Conservation (phyloP, 345 rosid genomes). For the Populus tremula region DNA sequence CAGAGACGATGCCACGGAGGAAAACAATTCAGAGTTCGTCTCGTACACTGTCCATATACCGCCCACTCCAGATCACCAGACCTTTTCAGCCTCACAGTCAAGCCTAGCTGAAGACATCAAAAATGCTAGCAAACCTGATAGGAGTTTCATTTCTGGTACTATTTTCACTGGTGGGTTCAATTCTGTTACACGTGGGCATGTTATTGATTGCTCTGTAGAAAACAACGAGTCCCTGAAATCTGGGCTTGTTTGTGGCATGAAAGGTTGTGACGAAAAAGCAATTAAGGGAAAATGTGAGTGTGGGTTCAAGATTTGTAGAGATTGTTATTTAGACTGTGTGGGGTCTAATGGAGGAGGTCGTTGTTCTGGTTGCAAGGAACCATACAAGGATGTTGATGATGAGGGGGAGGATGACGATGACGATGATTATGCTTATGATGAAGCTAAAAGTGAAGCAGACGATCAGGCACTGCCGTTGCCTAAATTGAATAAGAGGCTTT, state of each 20-base stretch:
- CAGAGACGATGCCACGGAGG: constrained; percentile 43
- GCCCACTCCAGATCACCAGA: constrained; percentile 72
- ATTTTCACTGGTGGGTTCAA: constrained; percentile 68
- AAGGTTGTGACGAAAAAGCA: constrained; percentile 67
- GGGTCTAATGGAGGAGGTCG: constrained; percentile 45
- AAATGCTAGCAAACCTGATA: constrained; percentile 31
- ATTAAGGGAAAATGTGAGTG: constrained; percentile 59
- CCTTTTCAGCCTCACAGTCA: constrained; percentile 47
- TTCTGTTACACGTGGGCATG: constrained; percentile 70
- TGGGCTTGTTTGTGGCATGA: constrained; percentile 51
- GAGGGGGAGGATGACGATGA: constrained; percentile 1
- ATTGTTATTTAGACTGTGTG: constrained; percentile 57
- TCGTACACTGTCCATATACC: constrained; percentile 75
- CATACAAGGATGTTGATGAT: constrained; percentile 51
- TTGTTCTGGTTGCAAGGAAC: constrained; percentile 80
- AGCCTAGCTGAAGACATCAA: constrained; percentile 39
- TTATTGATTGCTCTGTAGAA: constrained; percentile 52
- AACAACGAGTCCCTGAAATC: constrained; percentile 32
- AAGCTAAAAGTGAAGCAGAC: constrained; percentile 45
- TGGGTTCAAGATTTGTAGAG: constrained; percentile 63
- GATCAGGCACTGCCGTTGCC: constrained; percentile 71
- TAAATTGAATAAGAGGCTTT: constrained; percentile 62
- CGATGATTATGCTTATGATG: constrained; percentile 36
- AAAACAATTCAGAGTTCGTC: constrained; percentile 46
- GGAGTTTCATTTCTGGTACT: constrained; percentile 54